Evolutionary conservation across 805 yeast species (phyloP).

Genomic region (Metschnikowia reukaufii): DNA sequence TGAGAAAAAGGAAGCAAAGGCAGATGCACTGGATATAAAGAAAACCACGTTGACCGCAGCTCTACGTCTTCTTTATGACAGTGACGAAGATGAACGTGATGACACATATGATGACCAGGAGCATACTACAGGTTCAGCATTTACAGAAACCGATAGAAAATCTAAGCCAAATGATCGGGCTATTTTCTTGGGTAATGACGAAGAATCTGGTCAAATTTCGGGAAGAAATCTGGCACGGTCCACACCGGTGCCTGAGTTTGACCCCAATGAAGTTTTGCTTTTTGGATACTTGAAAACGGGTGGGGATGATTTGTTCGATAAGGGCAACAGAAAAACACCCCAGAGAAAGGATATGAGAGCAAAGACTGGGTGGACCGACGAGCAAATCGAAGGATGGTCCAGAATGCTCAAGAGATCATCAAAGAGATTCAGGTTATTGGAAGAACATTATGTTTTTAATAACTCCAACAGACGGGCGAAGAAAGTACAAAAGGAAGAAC

Average conservation of each 20-base stretch:
- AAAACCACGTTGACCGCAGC: constrained; percentile 62
- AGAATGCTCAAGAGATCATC: constrained; percentile 70
- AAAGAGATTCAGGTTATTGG: constrained; percentile 57
- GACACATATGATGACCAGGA: constrained; percentile 68
- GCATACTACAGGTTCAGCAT: constrained; percentile 31
- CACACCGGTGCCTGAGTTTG: constrained; percentile 23
- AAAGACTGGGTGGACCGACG: constrained; percentile 74
- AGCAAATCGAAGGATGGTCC: constrained; percentile 93
- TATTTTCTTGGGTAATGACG: constrained; percentile 30
- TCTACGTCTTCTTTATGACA: constrained; percentile 60
- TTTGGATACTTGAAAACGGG: constrained; percentile 53
- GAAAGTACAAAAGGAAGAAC: constrained; percentile 1
- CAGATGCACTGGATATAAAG: constrained; percentile 39
- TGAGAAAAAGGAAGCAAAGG: constrained; percentile 6
- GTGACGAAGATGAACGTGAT: constrained; percentile 85
- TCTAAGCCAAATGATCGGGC: constrained; percentile 15
- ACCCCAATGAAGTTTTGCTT: constrained; percentile 51
- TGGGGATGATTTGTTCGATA: constrained; percentile 44
- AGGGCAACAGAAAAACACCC: constrained; percentile 49
- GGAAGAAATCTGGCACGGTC: constrained; percentile 20
- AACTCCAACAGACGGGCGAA: constrained; percentile 12
- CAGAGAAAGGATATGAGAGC: constrained; percentile 51
- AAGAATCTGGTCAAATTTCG: constrained; percentile 17
- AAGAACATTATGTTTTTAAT: constrained; percentile 47
- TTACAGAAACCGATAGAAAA: constrained; percentile 10